Conservation (phyloP, 2,329 filamentous ascomycete genomes). For the Cytospora piceicola region DNA sequence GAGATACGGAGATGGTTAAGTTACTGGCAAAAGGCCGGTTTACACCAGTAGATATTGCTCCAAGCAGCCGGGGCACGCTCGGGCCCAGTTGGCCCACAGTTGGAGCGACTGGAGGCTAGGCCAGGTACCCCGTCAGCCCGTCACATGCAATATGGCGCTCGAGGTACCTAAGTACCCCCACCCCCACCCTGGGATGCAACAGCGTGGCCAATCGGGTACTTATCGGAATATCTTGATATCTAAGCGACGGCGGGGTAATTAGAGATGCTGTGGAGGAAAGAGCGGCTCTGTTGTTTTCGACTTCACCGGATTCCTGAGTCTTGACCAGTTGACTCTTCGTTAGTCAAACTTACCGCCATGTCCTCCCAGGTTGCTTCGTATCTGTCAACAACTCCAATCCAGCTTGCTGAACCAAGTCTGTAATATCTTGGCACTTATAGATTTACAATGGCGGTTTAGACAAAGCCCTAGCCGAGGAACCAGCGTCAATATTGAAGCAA, state of each 20-base stretch:
- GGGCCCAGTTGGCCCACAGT: background rate
- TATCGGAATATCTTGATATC: background rate
- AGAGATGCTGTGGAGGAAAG: background rate
- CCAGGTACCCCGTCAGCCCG: background rate
- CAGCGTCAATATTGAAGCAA: too few species aligned
- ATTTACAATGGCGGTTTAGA: too few species aligned
- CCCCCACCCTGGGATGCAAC: background rate
- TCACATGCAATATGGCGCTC: background rate
- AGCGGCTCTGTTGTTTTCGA: background rate
- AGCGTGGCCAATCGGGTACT: background rate
- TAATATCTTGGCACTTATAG: too few species aligned
- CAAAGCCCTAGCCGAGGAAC: too few species aligned
- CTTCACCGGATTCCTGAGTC: background rate
- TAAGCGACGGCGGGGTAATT: background rate
- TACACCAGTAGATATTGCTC: background rate
- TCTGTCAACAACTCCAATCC: too few species aligned
- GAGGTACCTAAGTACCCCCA: background rate
- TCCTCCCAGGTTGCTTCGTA: background rate
- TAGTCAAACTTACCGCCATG: too few species aligned
- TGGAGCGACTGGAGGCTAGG: background rate
- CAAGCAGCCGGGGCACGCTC: background rate
- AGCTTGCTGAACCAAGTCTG: too few species aligned
- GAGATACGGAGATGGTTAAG: background rate
- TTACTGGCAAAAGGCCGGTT: too few species aligned
- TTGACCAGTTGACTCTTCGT: too few species aligned